These are phyloP conservation scores for Apiosordaria backusii DNA, from an alignment of 495 filamentous ascomycete species.

Conservation along the genomic window DNA sequence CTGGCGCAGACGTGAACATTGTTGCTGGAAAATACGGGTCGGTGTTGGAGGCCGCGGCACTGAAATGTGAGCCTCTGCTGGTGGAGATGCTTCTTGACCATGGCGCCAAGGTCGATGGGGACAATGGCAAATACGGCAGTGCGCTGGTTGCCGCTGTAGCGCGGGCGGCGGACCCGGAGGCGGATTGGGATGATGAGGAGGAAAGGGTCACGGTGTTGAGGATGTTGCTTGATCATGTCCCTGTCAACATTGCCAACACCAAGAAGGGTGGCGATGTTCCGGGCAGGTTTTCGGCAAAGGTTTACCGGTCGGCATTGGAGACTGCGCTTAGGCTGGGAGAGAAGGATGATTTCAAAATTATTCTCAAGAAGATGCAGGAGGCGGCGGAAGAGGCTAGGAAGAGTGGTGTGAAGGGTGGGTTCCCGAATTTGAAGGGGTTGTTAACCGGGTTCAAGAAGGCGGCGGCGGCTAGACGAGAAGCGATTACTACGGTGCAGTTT, in stretches of 20 bases:
- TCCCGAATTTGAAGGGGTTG: constrained; percentile 14
- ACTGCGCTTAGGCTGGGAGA: constrained; percentile 9
- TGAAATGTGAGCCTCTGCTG: constrained; percentile 9
- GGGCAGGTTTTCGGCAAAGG: neutral
- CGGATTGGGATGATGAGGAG: constrained; percentile 11
- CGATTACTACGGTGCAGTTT: constrained; percentile 1
- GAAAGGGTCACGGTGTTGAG: constrained; percentile 8
- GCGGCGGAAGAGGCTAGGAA: neutral
- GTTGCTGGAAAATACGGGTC: constrained; percentile 15
- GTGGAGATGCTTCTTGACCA: constrained; percentile 8
- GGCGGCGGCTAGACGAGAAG: constrained; percentile 8
- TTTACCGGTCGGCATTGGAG: constrained; percentile 14
- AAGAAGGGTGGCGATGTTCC: neutral
- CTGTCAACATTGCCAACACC: neutral
- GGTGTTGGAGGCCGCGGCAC: constrained; percentile 12
- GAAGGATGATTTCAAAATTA: constrained; percentile 12
- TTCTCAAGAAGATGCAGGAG: constrained; percentile 8
- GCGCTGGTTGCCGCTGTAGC: neutral
- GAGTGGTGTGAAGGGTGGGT: constrained; percentile 8
- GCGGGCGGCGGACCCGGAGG: neutral
- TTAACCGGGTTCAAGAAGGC: constrained; percentile 9
- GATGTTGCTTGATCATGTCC: constrained; percentile 3
- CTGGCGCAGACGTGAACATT: constrained; percentile 13
- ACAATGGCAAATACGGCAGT: constrained; percentile 1
- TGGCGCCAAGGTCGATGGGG: constrained; percentile 1